Evolutionary conservation across 495 filamentous ascomycete species (phyloP), one percentile per base, ranked within the genome.

Genomic region (Neurospora sp.): DNA sequence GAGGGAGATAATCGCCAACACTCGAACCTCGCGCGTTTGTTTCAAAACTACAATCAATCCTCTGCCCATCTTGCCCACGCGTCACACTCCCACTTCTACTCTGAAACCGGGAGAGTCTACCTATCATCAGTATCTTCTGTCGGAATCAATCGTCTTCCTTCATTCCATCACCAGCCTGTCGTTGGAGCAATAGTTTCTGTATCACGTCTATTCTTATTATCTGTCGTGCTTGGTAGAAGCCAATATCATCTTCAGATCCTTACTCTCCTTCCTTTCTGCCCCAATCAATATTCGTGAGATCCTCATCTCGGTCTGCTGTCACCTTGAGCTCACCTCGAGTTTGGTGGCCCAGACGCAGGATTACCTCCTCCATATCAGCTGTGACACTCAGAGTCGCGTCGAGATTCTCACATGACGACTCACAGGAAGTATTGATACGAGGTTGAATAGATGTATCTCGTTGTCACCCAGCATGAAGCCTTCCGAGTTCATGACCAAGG

Each of bases 261-360:
- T 62, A 16, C 27, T 62, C 0, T 62, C 54, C 27, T 0, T 0
- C 27, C 0, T 0, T 35, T 35, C 27, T 62, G 0, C 6, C 3
- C 12, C 0, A 35, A 62, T 0, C 14, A 27, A 18, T 0, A 2
- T 62, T 27, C 27, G 54, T 62, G 27, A 62, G 12, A 35, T 31
- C 14, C 23, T 62, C 27, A 62, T 62, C 54, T 35, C 54, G 54
- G 27, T 62, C 6, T 31, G 27, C 27, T 35, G 12, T 35, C 23
- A 62, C 54, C 27, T 62, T 35, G 54, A 35, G 27, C 1, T 62
- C 54, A 62, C 54, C 12, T 16, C 1, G 54, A 16, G 54, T 1
- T 62, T 62, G 20, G 20, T 54, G 46, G 20, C 14, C 54, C 23
- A 62, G n/a, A 31, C 10, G 49, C 49, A 2, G 2, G 23, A 3